phyloP scores from a whole-genome alignment of 2,329 filamentous ascomycete genomes.

The Beauveria varroae region DNA sequence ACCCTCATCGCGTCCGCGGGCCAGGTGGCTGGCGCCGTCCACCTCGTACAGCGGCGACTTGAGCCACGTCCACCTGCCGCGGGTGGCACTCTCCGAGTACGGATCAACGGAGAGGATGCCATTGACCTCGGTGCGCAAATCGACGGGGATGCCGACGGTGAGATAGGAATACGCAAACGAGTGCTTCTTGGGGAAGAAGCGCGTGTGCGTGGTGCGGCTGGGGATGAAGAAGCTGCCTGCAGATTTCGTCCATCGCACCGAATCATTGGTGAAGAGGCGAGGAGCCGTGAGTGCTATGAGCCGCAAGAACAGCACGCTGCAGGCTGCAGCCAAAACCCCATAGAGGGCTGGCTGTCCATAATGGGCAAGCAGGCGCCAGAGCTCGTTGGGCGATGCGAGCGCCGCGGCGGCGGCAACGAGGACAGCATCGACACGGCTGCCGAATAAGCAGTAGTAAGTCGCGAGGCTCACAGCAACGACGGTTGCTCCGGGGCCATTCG shows the following conservation, averaged over 20 bases:
- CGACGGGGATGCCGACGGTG: slow-evolving; percentile 1
- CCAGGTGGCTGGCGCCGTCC: slow-evolving; percentile 52
- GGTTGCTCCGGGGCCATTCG: background rate
- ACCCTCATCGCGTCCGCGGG: slow-evolving; percentile 41
- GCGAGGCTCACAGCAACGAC: background rate
- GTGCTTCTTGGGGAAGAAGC: slow-evolving; percentile 61
- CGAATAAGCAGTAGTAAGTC: background rate
- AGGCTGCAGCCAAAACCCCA: background rate
- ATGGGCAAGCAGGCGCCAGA: background rate
- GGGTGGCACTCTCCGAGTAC: slow-evolving; percentile 5
- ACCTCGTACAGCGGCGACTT: slow-evolving; percentile 49
- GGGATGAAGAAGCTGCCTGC: slow-evolving; percentile 51
- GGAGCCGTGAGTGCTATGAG: background rate
- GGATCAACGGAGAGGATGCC: slow-evolving; percentile 46
- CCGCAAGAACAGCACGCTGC: background rate
- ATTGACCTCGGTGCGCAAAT: slow-evolving; percentile 23
- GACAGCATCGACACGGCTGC: background rate
- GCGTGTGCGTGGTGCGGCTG: slow-evolving; percentile 55
- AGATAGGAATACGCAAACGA: slow-evolving; percentile 61
- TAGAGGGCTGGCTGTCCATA: background rate
- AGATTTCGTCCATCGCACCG: slow-evolving; percentile 9
- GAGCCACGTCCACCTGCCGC: slow-evolving; percentile 22
- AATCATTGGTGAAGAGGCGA: background rate
- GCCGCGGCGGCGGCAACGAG: background rate
- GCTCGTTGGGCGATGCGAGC: background rate